phyloP scores from a whole-genome alignment of 1,139 yeast genomes.

The Candida anutae region DNA sequence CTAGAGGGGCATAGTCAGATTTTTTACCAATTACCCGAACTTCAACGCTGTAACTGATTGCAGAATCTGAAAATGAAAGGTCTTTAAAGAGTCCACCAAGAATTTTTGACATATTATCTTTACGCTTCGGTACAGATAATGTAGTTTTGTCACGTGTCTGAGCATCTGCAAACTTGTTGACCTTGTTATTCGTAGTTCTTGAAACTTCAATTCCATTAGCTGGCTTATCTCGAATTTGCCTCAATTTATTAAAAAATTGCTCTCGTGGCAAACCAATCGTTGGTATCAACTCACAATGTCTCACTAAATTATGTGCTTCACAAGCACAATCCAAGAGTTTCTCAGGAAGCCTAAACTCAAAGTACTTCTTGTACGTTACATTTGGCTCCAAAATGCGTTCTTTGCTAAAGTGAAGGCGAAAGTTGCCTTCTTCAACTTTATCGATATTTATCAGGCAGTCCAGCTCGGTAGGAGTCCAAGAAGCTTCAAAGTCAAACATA shows the following conservation, averaged over 20 bases:
- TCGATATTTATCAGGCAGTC: conserved; percentile 14
- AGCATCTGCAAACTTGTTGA: neutral
- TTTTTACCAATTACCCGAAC: conserved; percentile 29
- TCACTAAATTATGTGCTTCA: conserved; percentile 23
- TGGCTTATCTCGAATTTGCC: conserved; percentile 9
- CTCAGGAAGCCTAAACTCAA: conserved; percentile 31
- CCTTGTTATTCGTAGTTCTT: neutral
- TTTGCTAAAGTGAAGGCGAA: conserved; percentile 10
- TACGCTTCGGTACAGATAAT: conserved; percentile 8
- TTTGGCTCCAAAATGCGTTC: conserved; percentile 23
- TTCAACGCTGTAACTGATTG: conserved; percentile 27
- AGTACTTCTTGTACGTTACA: conserved; percentile 30
- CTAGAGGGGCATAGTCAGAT: conserved; percentile 15
- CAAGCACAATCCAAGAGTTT: conserved; percentile 29
- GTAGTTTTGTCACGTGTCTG: conserved; percentile 7
- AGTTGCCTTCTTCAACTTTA: conserved; percentile 20
- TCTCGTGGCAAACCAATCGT: conserved; percentile 23
- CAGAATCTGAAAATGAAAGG: conserved; percentile 23
- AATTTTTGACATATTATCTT: conserved; percentile 1
- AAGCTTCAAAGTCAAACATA: conserved; percentile 22
- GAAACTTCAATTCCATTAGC: neutral
- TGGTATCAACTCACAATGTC: conserved; percentile 29
- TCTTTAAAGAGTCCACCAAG: conserved; percentile 14
- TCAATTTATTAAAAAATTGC: conserved; percentile 15
- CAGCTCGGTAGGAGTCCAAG: conserved; percentile 13